Base-by-base conservation (phyloP, 2,329 filamentous ascomycete genomes). In the Paradendryphiella salina region DNA sequence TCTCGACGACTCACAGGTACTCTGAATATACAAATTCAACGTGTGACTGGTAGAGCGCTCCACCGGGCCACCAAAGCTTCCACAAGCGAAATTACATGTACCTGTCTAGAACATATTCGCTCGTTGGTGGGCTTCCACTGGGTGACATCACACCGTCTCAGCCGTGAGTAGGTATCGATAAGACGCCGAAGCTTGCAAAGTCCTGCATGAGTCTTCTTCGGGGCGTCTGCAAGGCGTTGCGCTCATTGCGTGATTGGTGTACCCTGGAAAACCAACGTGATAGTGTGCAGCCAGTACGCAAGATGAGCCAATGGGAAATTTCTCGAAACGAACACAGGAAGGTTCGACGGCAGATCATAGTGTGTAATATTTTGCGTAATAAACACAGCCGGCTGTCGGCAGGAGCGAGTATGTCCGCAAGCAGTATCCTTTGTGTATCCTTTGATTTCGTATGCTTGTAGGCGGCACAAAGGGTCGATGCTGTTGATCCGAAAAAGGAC, bases 81-180 rank as follows among this genome's bases (percentile, higher is more conserved):
- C 38, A 43, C 34, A 52, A 52, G 50, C 50, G 50, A 49, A 31
- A 52, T 52, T 52, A 38, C 50, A 23, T 39, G 15, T 34, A 17
- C 7, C 33, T 41, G 38, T 52, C 50, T 43, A 44, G 50, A 52
- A 49, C 43, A 29, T 21, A 34, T 37, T 17, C 18, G 32, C 37
- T 37, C 13, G 34, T 15, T 26, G 38, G 38, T 17, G 38, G 21
- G 37, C 33, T 21, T 48, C 42, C 34, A 43, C 38, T n/a, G 17
- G 23, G 28, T 55, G 49, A 52, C 49, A 45, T 52, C 45, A 49
- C 35, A 41, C 32, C 39, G 18, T 20, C 28, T 23, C 26, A 26
- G 44, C 31, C 40, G 26, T 28, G 36, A 37, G 35, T 52, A 52
- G 32, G 44, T 56, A 52, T 56, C 52, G 52, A 56, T 52, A 56